Evolutionary conservation across 2,329 filamentous ascomycete species (phyloP).

Genomic region (Sporothrix curviconia): DNA sequence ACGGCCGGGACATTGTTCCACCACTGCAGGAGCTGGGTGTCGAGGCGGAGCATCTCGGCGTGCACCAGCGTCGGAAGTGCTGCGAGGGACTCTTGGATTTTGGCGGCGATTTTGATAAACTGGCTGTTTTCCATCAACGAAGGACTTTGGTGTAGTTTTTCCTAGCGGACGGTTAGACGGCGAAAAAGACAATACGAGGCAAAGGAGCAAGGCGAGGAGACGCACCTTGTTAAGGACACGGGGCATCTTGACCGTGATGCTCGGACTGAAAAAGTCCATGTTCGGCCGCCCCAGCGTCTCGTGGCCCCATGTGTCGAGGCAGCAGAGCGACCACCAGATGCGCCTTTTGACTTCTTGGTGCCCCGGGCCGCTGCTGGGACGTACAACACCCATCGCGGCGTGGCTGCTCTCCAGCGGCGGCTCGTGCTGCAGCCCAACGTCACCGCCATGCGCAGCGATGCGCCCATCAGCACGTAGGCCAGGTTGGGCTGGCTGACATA

Average conservation of each 20-base stretch:
- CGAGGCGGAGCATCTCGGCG: not conserved
- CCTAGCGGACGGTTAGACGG: not conserved
- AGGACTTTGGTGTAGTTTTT: not conserved
- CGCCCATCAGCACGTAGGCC: not conserved
- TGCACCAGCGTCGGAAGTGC: not conserved
- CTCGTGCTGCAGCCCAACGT: not conserved
- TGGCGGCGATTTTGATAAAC: conserved; percentile 1
- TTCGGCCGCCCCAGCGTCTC: conserved; percentile 1
- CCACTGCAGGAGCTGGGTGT: not conserved
- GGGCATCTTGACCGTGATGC: not conserved
- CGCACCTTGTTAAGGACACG: not conserved
- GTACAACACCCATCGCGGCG: not conserved
- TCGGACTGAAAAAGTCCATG: not conserved
- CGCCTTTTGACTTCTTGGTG: not conserved
- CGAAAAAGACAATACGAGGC: not conserved
- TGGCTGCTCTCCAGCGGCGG: not conserved
- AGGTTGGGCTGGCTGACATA: not conserved
- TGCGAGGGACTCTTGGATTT: not conserved
- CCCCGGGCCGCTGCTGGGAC: not conserved
- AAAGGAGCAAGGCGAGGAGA: not conserved
- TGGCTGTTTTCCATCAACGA: not conserved
- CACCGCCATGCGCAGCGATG: not conserved
- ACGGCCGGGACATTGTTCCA: not conserved
- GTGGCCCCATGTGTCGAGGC: conserved; percentile 1
- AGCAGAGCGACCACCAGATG: not conserved